Percentiles rank a stretch among this genome's conserved stretches.
These are phyloP conservation scores for Scheffersomyces stipitis DNA, from an alignment of 805 yeast genomes.

Conservation along the genomic window DNA sequence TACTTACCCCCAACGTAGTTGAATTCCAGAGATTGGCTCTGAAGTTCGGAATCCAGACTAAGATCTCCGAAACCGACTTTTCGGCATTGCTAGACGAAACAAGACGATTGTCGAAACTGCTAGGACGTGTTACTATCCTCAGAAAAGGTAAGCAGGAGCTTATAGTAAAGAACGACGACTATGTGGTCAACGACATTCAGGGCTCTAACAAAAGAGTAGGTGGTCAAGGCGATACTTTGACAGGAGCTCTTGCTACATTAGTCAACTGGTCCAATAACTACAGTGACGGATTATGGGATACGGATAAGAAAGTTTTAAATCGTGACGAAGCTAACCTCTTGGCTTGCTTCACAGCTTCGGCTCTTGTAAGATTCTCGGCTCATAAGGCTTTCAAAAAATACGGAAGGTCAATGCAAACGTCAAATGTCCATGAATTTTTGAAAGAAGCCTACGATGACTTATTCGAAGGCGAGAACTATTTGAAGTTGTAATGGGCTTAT, in stretches of 20 bases:
- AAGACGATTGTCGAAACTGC: conserved; percentile 38
- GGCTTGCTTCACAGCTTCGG: conserved; percentile 72
- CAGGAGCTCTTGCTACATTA: conserved; percentile 83
- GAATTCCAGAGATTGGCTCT: conserved; percentile 73
- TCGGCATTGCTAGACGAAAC: conserved; percentile 4
- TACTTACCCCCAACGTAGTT: conserved; percentile 86
- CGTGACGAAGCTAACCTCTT: conserved; percentile 35
- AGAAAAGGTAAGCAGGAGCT: conserved; percentile 72
- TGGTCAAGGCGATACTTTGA: conserved; percentile 94
- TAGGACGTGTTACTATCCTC: conserved; percentile 62
- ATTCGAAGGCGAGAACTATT: conserved; percentile 12
- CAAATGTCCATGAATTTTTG: conserved; percentile 70
- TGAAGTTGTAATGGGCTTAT: conserved; percentile 4
- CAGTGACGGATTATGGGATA: conserved; percentile 53
- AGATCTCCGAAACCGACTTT: conserved; percentile 10
- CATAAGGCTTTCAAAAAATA: conserved; percentile 59
- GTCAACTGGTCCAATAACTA: conserved; percentile 77
- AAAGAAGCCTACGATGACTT: conserved; percentile 59
- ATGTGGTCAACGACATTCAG: conserved; percentile 41
- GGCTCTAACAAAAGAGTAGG: conserved; percentile 87
- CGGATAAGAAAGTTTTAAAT: conserved; percentile 1
- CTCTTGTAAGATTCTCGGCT: conserved; percentile 66
- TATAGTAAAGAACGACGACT: conserved; percentile 51
- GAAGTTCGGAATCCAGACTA: conserved; percentile 38
- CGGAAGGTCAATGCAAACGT: conserved; percentile 82